These are phyloP conservation scores for Phytophthora lateralis DNA, from an alignment of 352 stramenopile genomes.

Conservation along the genomic window DNA sequence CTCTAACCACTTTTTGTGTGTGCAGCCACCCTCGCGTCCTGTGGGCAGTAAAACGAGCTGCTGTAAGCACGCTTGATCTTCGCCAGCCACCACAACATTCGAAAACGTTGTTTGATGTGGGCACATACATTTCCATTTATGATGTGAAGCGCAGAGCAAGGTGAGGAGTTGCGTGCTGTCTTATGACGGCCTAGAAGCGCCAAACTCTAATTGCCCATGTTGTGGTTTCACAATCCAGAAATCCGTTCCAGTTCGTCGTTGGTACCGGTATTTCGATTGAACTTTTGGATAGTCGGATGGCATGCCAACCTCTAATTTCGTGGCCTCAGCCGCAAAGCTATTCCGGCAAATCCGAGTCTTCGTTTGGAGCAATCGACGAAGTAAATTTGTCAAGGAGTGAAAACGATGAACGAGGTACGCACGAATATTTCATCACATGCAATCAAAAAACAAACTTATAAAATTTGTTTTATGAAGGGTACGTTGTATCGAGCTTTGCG, in stretches of 20 bases:
- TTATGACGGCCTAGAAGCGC: neutral
- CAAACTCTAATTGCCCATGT: constrained; percentile 4
- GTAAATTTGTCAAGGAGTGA: constrained; percentile 39
- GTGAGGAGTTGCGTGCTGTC: constrained; percentile 24
- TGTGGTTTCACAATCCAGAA: constrained; percentile 34
- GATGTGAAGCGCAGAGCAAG: constrained; percentile 63
- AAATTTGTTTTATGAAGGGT: constrained; percentile 24
- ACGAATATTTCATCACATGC: neutral
- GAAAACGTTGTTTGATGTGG: constrained; percentile 62
- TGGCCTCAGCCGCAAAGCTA: constrained; percentile 50
- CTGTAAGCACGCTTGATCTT: constrained; percentile 55
- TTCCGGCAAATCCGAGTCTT: constrained; percentile 21
- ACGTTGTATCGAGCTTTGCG: constrained; percentile 48
- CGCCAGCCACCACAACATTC: constrained; percentile 38
- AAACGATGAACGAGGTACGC: constrained; percentile 40
- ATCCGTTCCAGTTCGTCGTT: constrained; percentile 76
- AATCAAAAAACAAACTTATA: neutral
- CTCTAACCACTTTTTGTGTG: neutral
- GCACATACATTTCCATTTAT: constrained; percentile 57
- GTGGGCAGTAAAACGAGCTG: constrained; percentile 56
- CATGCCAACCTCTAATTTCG: constrained; percentile 58
- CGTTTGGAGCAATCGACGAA: constrained; percentile 54
- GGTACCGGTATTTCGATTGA: constrained; percentile 69
- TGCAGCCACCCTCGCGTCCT: constrained; percentile 74
- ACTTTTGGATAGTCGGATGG: constrained; percentile 73